Base-by-base conservation (phyloP, 1,284 basidiomycete genomes). In the Marasmius oreades region DNA sequence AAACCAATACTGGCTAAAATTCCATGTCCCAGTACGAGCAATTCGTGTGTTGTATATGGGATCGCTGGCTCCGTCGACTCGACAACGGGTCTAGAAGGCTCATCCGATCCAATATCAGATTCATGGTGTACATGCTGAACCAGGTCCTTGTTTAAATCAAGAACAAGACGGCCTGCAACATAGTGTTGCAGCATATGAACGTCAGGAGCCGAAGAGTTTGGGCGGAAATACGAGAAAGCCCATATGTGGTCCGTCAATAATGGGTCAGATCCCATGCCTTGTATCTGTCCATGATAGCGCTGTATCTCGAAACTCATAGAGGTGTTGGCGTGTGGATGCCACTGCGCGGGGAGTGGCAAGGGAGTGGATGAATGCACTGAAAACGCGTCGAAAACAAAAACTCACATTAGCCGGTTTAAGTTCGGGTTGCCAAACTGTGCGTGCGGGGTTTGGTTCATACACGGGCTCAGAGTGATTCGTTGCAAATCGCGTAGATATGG, bases 1-100 rank as follows among this genome's bases (percentile, higher is more conserved):
- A 87, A 85, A 0, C 82, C 86, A 18, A 84, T 59, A 10, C 77
- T 75, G 16, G 80, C 75, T 42, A 83, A 66, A 37, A 77, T 66
- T 18, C 77, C 82, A 64, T 88, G 85, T 2, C 78, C 77, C 33
- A 81, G 69, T 8, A 86, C 72, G 36, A 79, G 66, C 46, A 70
- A 71, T 62, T 77, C 73, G 51, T 73, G 67, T 36, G 63, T 61
- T 14, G 64, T 64, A 36, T 64, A 64, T 5, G 62, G 42, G 22
- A 47, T 52, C 16, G 47, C 12, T n/a, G 12, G 23, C 3, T 53
- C 52, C 14, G 47, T 18, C 16, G 51, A n/a, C 46, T 51, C 51
- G 22, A 23, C 26, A 24, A 46, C 28, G 16, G 20, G 16, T 6
- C 5, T 6, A 14, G 14, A 20, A 20, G 39, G 39, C 2, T 8